Evolutionary conservation across 495 filamentous ascomycete genomes (phyloP).

Genomic region (Aspergillus steynii): DNA sequence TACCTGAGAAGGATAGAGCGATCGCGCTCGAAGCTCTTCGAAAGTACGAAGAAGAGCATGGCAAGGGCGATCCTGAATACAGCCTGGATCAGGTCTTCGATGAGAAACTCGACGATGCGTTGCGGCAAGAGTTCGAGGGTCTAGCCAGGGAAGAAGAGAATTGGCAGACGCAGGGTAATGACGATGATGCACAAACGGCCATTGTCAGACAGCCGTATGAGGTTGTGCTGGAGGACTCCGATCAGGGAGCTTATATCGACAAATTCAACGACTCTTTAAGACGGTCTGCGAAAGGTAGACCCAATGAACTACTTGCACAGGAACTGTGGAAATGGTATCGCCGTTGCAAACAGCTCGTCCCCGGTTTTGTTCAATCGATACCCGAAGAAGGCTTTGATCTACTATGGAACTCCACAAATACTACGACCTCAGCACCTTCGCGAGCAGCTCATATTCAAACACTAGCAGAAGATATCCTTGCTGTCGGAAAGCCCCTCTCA

Average conservation of each 20-base stretch:
- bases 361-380: conserved; percentile 37
- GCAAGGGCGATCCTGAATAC: conserved; percentile 22
- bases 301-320: conserved; percentile 30
- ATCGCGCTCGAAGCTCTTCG: conserved; percentile 44
- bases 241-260: conserved; percentile 33
- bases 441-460: conserved; percentile 60
- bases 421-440: conserved; percentile 41
- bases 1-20: conserved; percentile 42
- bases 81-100: conserved; percentile 44
- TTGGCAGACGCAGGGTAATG: conserved; percentile 27
- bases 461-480: conserved; percentile 61
- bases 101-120: conserved; percentile 45
- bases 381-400: conserved; percentile 36
- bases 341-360: conserved; percentile 42
- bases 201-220: conserved; percentile 24
- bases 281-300: conserved; percentile 22
- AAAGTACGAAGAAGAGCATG: conserved; percentile 40
- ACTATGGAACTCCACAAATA: conserved; percentile 48
- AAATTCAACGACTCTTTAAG: conserved; percentile 36
- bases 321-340: conserved; percentile 49
- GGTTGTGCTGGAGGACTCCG: conserved; percentile 20
- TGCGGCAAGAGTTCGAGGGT: conserved; percentile 44
- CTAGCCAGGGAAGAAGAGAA: conserved; percentile 42
- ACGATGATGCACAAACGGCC: conserved; percentile 23
- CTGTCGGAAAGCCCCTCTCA: conserved; percentile 51